Evolutionary conservation across 495 filamentous ascomycete species (phyloP), one percentile per base, ranked within the genome.

Genomic region (Annulohypoxylon bovei): DNA sequence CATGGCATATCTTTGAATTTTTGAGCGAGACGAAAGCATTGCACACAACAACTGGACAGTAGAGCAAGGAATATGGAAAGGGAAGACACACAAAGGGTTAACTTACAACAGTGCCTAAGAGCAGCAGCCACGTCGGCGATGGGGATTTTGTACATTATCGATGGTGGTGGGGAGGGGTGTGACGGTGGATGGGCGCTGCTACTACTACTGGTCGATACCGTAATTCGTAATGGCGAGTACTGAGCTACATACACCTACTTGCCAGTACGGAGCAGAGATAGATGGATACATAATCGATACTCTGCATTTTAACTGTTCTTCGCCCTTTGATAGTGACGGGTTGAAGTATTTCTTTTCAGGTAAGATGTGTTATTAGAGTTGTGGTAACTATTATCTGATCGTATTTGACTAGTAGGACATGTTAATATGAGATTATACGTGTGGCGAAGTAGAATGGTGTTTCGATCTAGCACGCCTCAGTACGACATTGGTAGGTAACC

Each of bases 21-120:
- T 52, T 27, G 11, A 65, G 63, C 57, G 63, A 67, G 35, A 58
- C 47, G 57, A 67, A 35, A 71, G 57, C 68, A 71, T 71, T 52
- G 42, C 68, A 69, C 50, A 56, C 50, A 56, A 33, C 32, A 50
- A 47, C 25, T 49, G 42, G 44, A 58, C 44, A 56, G 40, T 67
- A 62, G 57, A 62, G 50, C 5, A 20, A 46, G 33, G 62, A 32
- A 62, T 47, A 20, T 8, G 16, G 61, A 50, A 42, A 44, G 22
- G 54, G 20, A 54, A 55, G 30, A 55, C 39, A 44, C 46, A 27
- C 27, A 6, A 30, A 11, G 46, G 61, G 47, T 42, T 18, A 5
- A 37, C 55, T 65, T 65, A 65, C 18, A 28, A 49, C 33, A 65
- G 55, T 39, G 32, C 63, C 46, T 59, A 37, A 9, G 22, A 56